Conservation (phyloP, 2,329 filamentous ascomycete genomes). For the Fusarium pseudograminearum region DNA sequence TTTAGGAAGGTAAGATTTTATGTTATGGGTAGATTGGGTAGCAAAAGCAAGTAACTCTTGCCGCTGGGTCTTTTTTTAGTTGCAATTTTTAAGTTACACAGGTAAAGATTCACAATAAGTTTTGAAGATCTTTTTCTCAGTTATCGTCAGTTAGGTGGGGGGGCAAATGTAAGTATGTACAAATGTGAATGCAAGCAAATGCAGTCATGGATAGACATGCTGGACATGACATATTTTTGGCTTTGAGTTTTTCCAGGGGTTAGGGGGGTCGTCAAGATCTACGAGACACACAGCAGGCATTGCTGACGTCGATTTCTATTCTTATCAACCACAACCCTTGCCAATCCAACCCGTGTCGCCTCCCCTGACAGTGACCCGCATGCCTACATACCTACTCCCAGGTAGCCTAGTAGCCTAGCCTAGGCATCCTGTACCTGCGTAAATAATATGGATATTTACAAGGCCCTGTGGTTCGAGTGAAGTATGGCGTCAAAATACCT, state of each 20-base stretch:
- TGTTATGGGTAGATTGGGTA: background rate
- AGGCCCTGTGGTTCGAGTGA: slow-evolving; percentile 33
- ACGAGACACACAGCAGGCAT: slow-evolving; percentile 15
- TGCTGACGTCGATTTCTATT: slow-evolving; percentile 44
- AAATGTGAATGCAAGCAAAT: slow-evolving; percentile 13
- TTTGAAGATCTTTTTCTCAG: slow-evolving; percentile 17
- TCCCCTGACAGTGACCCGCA: slow-evolving; percentile 31
- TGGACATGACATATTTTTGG: slow-evolving; percentile 26
- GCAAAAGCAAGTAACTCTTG: background rate
- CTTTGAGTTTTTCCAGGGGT: slow-evolving; percentile 29
- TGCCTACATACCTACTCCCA: background rate
- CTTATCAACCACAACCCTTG: slow-evolving; percentile 21
- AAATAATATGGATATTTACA: slow-evolving; percentile 41
- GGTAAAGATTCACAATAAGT: background rate
- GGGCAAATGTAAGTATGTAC: background rate
- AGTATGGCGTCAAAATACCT: slow-evolving; percentile 36
- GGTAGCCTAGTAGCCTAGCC: background rate
- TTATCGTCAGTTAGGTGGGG: background rate
- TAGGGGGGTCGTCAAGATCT: slow-evolving; percentile 28
- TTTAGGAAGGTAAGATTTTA: background rate
- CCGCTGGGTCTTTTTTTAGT: background rate
- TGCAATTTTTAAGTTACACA: background rate
- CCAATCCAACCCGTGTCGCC: slow-evolving; percentile 15
- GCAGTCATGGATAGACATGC: slow-evolving; percentile 7
- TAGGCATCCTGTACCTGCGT: slow-evolving; percentile 32